phyloP scores from a whole-genome alignment of 352 stramenopile genomes.

The Pythium brachiatum region DNA sequence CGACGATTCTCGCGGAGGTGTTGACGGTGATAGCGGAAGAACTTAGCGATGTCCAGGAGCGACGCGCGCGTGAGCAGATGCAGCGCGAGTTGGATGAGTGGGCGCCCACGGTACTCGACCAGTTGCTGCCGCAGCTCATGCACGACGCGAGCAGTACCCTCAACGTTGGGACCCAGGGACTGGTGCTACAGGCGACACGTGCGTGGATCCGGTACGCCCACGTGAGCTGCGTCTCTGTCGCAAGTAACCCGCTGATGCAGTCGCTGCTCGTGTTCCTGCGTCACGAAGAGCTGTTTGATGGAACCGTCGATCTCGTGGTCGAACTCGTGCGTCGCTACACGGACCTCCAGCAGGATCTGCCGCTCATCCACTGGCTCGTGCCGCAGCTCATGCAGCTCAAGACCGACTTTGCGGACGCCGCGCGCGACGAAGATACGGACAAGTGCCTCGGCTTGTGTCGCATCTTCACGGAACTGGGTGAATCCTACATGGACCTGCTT shows the following conservation, averaged over 20 bases:
- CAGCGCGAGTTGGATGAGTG: constrained; percentile 60
- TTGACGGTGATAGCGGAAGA: constrained; percentile 74
- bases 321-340: constrained; percentile 71
- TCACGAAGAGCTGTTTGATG: constrained; percentile 83
- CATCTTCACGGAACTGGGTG: constrained; percentile 90
- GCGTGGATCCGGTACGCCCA: constrained; percentile 65
- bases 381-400: constrained; percentile 70
- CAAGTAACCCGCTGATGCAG: constrained; percentile 68
- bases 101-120: constrained; percentile 52
- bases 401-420: constrained; percentile 47
- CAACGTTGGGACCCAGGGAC: constrained; percentile 38
- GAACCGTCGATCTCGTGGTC: constrained; percentile 76
- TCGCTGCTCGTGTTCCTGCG: constrained; percentile 59
- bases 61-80: constrained; percentile 44
- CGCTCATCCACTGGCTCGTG: constrained; percentile 75
- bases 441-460: constrained; percentile 75
- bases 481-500: constrained; percentile 81
- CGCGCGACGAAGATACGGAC: constrained; percentile 66
- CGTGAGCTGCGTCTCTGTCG: constrained; percentile 38
- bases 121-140: constrained; percentile 75
- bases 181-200: constrained; percentile 54
- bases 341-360: constrained; percentile 38
- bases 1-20: constrained; percentile 47
- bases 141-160: constrained; percentile 40
- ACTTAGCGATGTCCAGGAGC: constrained; percentile 49